Evolutionary conservation across 305 asterid genomes (phyloP).

Genomic region (Solanum hybrid): DNA sequence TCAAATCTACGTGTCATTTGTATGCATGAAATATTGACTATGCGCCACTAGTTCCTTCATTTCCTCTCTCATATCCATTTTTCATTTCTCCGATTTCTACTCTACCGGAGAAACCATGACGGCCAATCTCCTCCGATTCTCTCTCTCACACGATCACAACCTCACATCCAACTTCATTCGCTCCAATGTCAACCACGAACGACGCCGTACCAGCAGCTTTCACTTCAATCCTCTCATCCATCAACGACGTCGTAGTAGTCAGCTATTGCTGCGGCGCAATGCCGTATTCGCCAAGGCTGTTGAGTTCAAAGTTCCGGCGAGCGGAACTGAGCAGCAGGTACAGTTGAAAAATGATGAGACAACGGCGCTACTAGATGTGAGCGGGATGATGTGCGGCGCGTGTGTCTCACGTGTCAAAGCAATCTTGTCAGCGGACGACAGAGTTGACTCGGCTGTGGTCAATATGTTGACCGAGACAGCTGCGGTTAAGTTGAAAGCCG

Average conservation of each 20-base stretch:
- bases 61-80: background rate
- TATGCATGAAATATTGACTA: background rate
- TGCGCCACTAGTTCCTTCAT: background rate
- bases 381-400: constrained; percentile 99
- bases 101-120: background rate
- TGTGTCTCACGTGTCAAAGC: constrained; percentile 86
- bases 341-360: constrained; percentile 22
- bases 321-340: constrained; percentile 8
- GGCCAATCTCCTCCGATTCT: constrained; percentile 1
- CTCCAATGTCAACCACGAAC: background rate
- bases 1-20: background rate
- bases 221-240: background rate
- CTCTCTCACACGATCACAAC: background rate
- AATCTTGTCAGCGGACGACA: constrained; percentile 59
- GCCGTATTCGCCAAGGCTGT: constrained; percentile 38
- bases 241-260: background rate
- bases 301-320: constrained; percentile 23
- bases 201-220: background rate
- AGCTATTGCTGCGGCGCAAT: background rate
- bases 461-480: constrained; percentile 91
- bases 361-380: constrained; percentile 61
- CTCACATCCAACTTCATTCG: background rate
- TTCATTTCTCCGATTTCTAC: background rate
- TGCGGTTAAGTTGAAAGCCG: constrained; percentile 62
- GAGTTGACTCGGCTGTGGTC: constrained; percentile 84